Evolutionary conservation across 495 filamentous ascomycete species (phyloP), one percentile per base, ranked within the genome.

Genomic region (Thozetella sp.): DNA sequence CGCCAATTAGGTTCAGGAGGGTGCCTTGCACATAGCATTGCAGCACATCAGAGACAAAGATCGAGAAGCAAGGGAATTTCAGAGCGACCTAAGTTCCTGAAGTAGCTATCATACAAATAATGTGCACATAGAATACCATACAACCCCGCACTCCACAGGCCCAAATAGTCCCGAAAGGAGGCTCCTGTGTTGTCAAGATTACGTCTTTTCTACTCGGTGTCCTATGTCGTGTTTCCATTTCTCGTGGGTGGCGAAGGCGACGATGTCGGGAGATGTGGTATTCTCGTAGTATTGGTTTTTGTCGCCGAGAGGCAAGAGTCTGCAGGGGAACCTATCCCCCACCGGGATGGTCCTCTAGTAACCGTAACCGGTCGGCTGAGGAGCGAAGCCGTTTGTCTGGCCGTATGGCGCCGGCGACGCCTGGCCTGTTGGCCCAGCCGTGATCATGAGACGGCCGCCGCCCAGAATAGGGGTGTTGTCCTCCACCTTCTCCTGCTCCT

Each of bases 391-490:
- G 63, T 95, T 96, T 20, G 90, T 82, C 62, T 92, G 90, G 37
- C 77, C 80, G 63, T 86, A 92, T 9, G 86, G 82, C 66, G 88
- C 83, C 11, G 88, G 81, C 52, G 86, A 85, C 17, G 81, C 63
- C 43, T 71, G 70, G 48, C 77, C 79, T 50, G 79, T 81, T 46
- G 92, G 89, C 4, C 96, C 95, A 68, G 96, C 93, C n/a, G 96
- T 99, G 66, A 99, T 88, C 93, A 98, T 97, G 53, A 99, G 82
- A n/a, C 95, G 86, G 58, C 87, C 90, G 53, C 90, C 91, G 55
- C 93, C 91, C 34, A 99, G 85, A 65, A 99, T 99, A 9, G 96
- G 96, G 2, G 92, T 90, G 74, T 88, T 92, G 69, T 96, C 93
- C 71, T 97, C 94, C 43, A 91, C 89, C 71, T 89, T 91, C 81